phyloP scores from a whole-genome alignment of 306 rosid species.

The Cicer pinnatifidum region DNA sequence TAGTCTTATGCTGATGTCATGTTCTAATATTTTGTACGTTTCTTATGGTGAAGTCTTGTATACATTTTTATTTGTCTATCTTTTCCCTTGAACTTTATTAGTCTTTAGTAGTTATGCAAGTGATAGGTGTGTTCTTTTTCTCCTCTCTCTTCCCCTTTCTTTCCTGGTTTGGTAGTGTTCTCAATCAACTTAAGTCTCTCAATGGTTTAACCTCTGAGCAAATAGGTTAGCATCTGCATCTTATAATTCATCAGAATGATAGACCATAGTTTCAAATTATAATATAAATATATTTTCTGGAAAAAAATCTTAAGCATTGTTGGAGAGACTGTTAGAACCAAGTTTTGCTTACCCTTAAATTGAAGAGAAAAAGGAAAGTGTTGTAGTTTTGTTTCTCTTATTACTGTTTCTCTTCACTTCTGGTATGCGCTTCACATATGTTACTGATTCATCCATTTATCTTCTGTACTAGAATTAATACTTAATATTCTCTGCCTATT shows the following conservation, averaged over 20 bases:
- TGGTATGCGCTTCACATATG: neutral
- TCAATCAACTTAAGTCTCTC: constrained; percentile 20
- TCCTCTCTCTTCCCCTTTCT: neutral
- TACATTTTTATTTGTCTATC: constrained; percentile 6
- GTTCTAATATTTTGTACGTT: constrained; percentile 32
- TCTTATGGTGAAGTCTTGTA: constrained; percentile 19
- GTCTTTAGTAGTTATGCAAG: constrained; percentile 8
- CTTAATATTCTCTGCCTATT: neutral
- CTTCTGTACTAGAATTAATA: constrained; percentile 19
- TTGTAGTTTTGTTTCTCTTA: constrained; percentile 20
- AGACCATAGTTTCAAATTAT: constrained; percentile 23
- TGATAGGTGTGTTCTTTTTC: constrained; percentile 7
- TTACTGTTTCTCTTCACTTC: constrained; percentile 14
- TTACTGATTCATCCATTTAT: constrained; percentile 5
- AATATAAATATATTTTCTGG: constrained; percentile 21
- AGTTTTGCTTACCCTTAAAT: neutral
- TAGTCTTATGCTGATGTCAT: constrained; percentile 39
- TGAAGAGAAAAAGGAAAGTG: neutral
- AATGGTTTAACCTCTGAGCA: constrained; percentile 19
- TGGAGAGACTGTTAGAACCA: constrained; percentile 13
- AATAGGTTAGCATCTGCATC: constrained; percentile 32
- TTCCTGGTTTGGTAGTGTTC: constrained; percentile 20
- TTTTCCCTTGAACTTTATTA: constrained; percentile 12
- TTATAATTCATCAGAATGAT: constrained; percentile 24
- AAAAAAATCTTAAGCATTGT: neutral